Evolutionary conservation across 805 yeast species (phyloP).

Genomic region (Tetrapisispora nanseiensis): DNA sequence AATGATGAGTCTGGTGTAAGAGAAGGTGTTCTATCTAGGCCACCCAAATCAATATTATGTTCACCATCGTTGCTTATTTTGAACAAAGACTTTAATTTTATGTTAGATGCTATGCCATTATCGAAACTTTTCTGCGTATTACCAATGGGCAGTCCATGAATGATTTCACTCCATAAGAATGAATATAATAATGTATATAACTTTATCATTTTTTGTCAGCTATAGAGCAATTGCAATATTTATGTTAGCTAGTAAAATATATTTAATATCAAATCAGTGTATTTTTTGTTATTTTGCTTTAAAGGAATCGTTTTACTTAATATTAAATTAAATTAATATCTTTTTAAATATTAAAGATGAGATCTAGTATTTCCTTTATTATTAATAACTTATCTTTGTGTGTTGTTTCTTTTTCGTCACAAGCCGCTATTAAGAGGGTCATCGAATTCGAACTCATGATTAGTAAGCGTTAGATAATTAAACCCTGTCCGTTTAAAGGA

Average conservation of each 20-base stretch:
- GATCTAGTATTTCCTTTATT: too few species aligned
- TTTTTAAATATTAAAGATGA: too few species aligned
- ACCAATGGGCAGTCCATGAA: not conserved
- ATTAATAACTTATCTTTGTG: not conserved
- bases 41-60: constrained; percentile 33
- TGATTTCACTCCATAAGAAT: not conserved
- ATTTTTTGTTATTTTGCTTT: too few species aligned
- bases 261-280: too few species aligned
- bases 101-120: not conserved
- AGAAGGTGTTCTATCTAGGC: constrained; percentile 30
- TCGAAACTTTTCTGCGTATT: not conserved
- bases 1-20: constrained; percentile 27
- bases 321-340: too few species aligned
- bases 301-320: too few species aligned
- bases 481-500: too few species aligned
- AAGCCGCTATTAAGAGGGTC: too few species aligned
- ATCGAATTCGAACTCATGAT: too few species aligned
- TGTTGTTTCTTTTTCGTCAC: not conserved
- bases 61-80: constrained; percentile 4
- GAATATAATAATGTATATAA: not conserved
- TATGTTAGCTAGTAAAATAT: too few species aligned
- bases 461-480: too few species aligned
- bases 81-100: not conserved
- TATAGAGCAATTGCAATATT: too few species aligned
- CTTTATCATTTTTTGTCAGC: not conserved